A percentile compares a stretch with the other conserved stretches of the same genome.
Conservation (phyloP, 192 early-diverging fungal genomes). For the Mortierella alpina region DNA sequence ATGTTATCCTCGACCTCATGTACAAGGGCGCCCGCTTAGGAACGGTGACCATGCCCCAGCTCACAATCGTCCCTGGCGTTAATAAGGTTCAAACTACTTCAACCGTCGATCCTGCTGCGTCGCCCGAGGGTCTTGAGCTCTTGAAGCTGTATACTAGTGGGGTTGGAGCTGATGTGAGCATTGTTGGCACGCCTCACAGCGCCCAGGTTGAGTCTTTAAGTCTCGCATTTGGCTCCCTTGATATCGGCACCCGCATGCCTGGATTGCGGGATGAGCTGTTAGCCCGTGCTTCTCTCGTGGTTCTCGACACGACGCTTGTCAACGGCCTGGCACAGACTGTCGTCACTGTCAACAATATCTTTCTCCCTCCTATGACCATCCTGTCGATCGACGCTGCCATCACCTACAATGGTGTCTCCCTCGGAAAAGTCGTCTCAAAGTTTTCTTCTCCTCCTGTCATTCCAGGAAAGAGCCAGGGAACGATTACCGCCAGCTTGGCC, state of each 20-base stretch:
- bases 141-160: conserved; percentile 58
- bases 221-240: conserved; percentile 44
- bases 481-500: conserved; percentile 37
- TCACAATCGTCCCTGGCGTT: conserved; percentile 53
- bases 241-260: conserved; percentile 54
- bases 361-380: conserved; percentile 57
- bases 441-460: conserved; percentile 48
- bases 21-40: conserved; percentile 50
- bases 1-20: conserved; percentile 53
- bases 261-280: conserved; percentile 53
- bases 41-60: conserved; percentile 44
- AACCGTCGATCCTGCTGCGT: conserved; percentile 55
- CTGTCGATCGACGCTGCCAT: conserved; percentile 50
- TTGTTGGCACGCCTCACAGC: conserved; percentile 46
- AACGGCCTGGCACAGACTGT: conserved; percentile 53
- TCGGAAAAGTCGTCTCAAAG: conserved; percentile 56
- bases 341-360: conserved; percentile 62
- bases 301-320: conserved; percentile 45
- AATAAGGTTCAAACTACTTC: conserved; percentile 53
- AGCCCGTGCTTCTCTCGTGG: conserved; percentile 39
- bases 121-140: neutral
- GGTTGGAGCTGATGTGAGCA: conserved; percentile 34
- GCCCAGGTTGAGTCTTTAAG: conserved; percentile 55
- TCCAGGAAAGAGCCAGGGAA: conserved; percentile 34
- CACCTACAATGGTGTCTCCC: conserved; percentile 46